Evolutionary conservation across 257 asterid genomes (phyloP).

Genomic region (Scutellaria barbata): DNA sequence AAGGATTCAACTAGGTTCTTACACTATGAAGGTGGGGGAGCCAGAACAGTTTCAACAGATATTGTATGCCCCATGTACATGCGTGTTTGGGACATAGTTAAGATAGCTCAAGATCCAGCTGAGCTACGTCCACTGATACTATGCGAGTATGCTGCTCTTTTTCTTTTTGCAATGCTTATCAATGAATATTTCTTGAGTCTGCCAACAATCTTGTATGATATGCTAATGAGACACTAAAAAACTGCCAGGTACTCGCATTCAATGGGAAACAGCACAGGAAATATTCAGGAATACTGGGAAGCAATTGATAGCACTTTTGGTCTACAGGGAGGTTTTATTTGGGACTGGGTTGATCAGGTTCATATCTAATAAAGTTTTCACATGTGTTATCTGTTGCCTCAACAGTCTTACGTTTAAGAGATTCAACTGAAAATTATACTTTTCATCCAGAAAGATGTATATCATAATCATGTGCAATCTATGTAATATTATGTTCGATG

Average conservation of each 20-base stretch:
- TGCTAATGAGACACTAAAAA: constrained; percentile 34
- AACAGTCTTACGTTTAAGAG: constrained; percentile 11
- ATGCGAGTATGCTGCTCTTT: constrained; percentile 80
- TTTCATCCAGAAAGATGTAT: constrained; percentile 15
- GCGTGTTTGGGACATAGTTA: constrained; percentile 90
- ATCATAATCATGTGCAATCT: neutral
- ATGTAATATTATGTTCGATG: neutral
- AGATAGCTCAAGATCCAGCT: constrained; percentile 86
- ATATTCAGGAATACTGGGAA: constrained; percentile 92
- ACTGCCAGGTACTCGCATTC: constrained; percentile 83
- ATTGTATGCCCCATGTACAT: constrained; percentile 98
- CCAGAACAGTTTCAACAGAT: constrained; percentile 89
- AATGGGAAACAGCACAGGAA: constrained; percentile 99
- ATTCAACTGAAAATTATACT: constrained; percentile 9
- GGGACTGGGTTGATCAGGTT: constrained; percentile 99
- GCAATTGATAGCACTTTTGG: constrained; percentile 97
- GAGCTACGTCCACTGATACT: constrained; percentile 89
- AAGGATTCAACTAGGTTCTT: constrained; percentile 84
- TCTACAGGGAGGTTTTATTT: constrained; percentile 97
- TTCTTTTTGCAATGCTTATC: constrained; percentile 28
- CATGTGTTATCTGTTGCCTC: constrained; percentile 20
- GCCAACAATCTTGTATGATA: constrained; percentile 18
- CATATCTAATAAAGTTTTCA: constrained; percentile 22
- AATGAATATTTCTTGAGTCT: constrained; percentile 7
- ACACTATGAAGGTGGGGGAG: constrained; percentile 98